Evolutionary conservation across 345 rosid species (phyloP), one percentile per base, ranked within the genome.

Genomic region (Eucalyptus guilfoylei): DNA sequence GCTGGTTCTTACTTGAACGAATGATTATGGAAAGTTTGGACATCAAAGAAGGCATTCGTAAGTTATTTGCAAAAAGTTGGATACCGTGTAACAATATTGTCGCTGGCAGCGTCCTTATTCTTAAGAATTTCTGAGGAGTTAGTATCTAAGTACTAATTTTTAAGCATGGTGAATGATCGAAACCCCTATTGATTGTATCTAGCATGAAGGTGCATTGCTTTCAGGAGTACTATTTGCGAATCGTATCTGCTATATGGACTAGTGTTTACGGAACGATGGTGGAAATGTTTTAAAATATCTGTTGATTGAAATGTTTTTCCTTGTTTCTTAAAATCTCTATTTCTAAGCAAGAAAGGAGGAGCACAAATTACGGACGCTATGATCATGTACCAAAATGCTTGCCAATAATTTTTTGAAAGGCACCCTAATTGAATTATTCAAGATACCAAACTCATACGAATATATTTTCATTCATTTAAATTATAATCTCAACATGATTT

Each of bases 1-100:
- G 19, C 34, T 1, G 5, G 0, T 8, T 30, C 0, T 64, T 0
- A 30, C 37, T 64, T 64, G 0, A 67, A 32, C 0, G 80, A 32
- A 16, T 67, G 21, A 32, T 34, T 9, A 32, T 32, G 42, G 5
- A 32, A 67, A 32, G 42, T 67, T 32, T 67, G 19, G 21, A 67
- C 6, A 67, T 67, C 76, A 15, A 67, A 67, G 37, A 13, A 15
- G 16, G 1, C 6, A 10, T 4, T 64, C 80, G 23, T 69, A 69
- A 34, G 13, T 69, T 69, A 69, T 34, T 69, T 34, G 13, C 44
- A 69, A 34, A 32, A 69, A 34, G 21, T 34, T 1, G 42, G 42
- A 40, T 4, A 11, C 7, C 19, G 0, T 0, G 15, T 67, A 2
- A 62, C 0, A 30, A 28, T 30, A 67, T 15, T 8, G 21, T 7